Base-by-base conservation (phyloP, 345 rosid genomes). In the Eucalyptus marginata region DNA sequence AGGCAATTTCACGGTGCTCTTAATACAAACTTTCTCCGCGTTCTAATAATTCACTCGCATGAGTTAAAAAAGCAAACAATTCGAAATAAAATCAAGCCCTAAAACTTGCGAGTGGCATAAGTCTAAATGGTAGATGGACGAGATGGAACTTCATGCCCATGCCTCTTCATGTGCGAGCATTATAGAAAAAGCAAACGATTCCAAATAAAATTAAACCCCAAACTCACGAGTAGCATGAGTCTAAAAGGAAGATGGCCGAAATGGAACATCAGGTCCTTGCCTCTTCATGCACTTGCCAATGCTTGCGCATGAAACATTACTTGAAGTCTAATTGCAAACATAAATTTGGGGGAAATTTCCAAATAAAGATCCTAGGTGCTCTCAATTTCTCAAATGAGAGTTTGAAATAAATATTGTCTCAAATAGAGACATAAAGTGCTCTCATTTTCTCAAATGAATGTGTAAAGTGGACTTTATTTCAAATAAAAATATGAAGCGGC, bases 321-420 rank as follows among this genome's bases (percentile, higher is more conserved):
- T 56, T 25, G 29, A 56, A 56, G 62, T 24, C 27, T 24, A 56
- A 56, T 56, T 56, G 29, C 29, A 10, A 56, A 25, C 29, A 24
- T 24, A 56, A 56, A 24, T 56, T 56, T 56, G 29, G 62, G 29
- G 1, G 22, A 52, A 52, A 52, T 52, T 52, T 52, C 10, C 0
- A 52, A 52, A 52, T 18, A 52, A 20, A 7, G 0, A 2, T 1
- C 25, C 5, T 8, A 2, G 2, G 0, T 52, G 10, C 4, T 7
- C 58, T 52, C 5, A 52, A 8, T 52, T 52, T 52, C 0, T 52
- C 25, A 52, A 52, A 52, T 52, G 20, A 52, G 1, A 52, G 2
- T 0, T 0, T 3, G 10, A 52, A 52, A 52, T 52, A 1, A 52
- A 52, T 0, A 52, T 52, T 18, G 0, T 52, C 25, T 20, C 5